These are phyloP conservation scores for Cladosporium sp. DNA, from an alignment of 2,329 filamentous ascomycete genomes.

Conservation along the genomic window DNA sequence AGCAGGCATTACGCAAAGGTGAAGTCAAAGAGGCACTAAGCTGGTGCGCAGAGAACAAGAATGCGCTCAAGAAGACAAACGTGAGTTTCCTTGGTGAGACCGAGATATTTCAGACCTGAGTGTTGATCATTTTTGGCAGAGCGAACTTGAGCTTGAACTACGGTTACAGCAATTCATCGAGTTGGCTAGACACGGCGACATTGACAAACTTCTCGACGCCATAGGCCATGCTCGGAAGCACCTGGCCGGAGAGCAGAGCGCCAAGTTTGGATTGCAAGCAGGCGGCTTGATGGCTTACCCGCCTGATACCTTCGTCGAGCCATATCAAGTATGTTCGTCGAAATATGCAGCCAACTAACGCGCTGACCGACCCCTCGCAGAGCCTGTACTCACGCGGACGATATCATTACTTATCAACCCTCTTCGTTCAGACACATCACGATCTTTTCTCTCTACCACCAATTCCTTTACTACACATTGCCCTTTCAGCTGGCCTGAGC, in stretches of 20 bases:
- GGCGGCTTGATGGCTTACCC: conserved; percentile 76
- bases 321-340: conserved; percentile 51
- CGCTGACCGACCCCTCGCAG: conserved; percentile 36
- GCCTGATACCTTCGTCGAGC: conserved; percentile 55
- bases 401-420: conserved; percentile 70
- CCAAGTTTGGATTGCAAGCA: conserved; percentile 66
- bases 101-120: background rate
- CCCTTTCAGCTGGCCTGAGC: conserved; percentile 83
- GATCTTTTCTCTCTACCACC: conserved; percentile 76
- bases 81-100: conserved; percentile 44
- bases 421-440: conserved; percentile 85
- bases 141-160: conserved; percentile 86
- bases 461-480: conserved; percentile 81
- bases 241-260: conserved; percentile 65
- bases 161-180: conserved; percentile 94
- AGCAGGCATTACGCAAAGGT: conserved; percentile 63
- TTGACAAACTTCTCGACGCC: conserved; percentile 67
- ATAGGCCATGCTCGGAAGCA: conserved; percentile 78
- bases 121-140: conserved; percentile 42
- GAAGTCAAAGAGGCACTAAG: conserved; percentile 74
- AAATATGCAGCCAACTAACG: background rate
- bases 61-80: conserved; percentile 81
- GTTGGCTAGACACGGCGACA: conserved; percentile 66
- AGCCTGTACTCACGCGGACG: conserved; percentile 68
- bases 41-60: conserved; percentile 94